Conservation (phyloP, 768 basidiomycete genomes). For the Rossbeevera mucosa region DNA sequence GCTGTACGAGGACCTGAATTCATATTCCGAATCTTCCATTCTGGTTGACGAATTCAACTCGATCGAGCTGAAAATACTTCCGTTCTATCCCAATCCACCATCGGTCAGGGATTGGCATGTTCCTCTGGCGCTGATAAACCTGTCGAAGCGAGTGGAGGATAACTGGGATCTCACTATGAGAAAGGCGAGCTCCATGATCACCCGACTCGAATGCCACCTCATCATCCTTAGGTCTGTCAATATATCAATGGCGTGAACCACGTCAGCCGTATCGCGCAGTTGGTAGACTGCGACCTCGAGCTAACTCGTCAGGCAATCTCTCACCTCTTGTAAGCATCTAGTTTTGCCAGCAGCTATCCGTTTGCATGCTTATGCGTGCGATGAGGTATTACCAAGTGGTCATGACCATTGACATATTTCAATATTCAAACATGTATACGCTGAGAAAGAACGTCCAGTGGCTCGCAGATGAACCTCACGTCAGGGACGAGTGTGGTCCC, state of each 20-base stretch:
- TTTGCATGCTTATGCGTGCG: slow-evolving; percentile 4
- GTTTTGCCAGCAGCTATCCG: not conserved
- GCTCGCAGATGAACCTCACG: slow-evolving; percentile 79
- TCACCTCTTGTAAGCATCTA: slow-evolving; percentile 72
- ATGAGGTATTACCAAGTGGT: slow-evolving; percentile 93
- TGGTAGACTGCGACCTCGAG: slow-evolving; percentile 83
- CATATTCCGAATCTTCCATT: slow-evolving; percentile 94
- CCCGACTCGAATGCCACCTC: not conserved
- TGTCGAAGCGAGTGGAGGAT: slow-evolving; percentile 74
- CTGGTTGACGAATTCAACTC: slow-evolving; percentile 88
- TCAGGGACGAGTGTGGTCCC: slow-evolving; percentile 85
- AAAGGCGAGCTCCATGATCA: slow-evolving; percentile 49
- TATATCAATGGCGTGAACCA: slow-evolving; percentile 91
- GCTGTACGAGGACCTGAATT: slow-evolving; percentile 94
- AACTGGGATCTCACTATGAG: slow-evolving; percentile 97
- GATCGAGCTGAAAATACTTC: slow-evolving; percentile 93
- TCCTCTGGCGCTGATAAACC: slow-evolving; percentile 82
- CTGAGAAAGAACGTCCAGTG: slow-evolving; percentile 81
- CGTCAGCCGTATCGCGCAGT: slow-evolving; percentile 82
- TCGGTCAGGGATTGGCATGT: slow-evolving; percentile 93
- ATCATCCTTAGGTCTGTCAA: slow-evolving; percentile 50
- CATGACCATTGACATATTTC: slow-evolving; percentile 96
- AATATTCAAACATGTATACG: slow-evolving; percentile 97
- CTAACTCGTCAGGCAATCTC: slow-evolving; percentile 83
- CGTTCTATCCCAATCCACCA: slow-evolving; percentile 93